Evolutionary conservation across 352 stramenopile genomes (phyloP), one percentile per base, ranked within the genome.

Genomic region (Phytophthora niederhauseri): DNA sequence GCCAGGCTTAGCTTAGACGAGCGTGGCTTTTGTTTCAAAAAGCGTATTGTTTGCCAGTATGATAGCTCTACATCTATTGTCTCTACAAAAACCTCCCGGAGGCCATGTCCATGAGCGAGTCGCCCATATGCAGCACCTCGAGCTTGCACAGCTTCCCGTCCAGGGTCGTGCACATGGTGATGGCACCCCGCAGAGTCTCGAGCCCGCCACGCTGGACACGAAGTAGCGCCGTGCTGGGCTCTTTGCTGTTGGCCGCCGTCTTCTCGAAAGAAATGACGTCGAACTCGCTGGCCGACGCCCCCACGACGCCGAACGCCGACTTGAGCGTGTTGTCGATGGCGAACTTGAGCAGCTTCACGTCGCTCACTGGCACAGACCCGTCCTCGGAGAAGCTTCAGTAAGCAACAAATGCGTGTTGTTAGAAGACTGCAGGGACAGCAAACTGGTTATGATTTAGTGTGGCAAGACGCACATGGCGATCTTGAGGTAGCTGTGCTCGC

Each of bases 81-180:
- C 54, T 55, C 57, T 82, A 81, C 53, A 93, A 70, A 59, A 92
- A 91, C 15, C 83, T 78, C 5, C 68, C 71, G 6, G 82, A 92
- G 6, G 84, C 86, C 72, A 94, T 80, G 24, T 88, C 83, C 58
- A 94, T 80, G 45, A 93, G 81, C 46, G 79, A 84, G 52, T 79
- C 73, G 45, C 71, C 81, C 50, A 87, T 76, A 64, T 90, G 83
- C 11, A 92, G 50, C 34, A 92, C 81, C 48, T 92, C 71, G 9
- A 90, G 59, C 62, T 86, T 90, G 74, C 81, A 86, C 15, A 85
- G 60, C 57, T 86, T 87, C 36, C 80, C 78, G 53, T 92, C 85
- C 8, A 94, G 70, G 12, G 73, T 76, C 34, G 86, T 88, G 66
- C 84, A 93, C 78, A 93, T 89, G n/a, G 80, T 90, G 55, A 93